Conservation (phyloP, 352 stramenopile species). For the Globisporangium carolinianum region DNA sequence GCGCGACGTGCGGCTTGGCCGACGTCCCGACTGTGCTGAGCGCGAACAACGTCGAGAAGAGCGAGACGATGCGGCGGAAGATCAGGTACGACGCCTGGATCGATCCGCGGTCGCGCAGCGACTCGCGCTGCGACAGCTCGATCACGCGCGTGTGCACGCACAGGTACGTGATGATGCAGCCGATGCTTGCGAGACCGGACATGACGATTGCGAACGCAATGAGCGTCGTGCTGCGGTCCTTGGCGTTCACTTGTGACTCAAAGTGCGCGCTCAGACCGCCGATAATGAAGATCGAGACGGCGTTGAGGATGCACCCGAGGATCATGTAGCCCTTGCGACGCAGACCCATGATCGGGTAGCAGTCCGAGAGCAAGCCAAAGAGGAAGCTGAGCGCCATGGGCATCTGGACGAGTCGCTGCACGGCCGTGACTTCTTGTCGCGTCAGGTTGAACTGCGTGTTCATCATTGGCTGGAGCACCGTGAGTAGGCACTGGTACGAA, state of each 20-base stretch:
- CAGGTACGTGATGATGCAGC: slow-evolving; percentile 38
- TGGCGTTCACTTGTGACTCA: slow-evolving; percentile 13
- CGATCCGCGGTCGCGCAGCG: slow-evolving; percentile 18
- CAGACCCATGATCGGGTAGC: slow-evolving; percentile 85
- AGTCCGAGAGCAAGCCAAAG: slow-evolving; percentile 86
- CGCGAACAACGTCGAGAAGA: slow-evolving; percentile 14
- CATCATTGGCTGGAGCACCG: slow-evolving; percentile 49
- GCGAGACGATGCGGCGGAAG: slow-evolving; percentile 20
- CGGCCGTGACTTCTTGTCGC: slow-evolving; percentile 31
- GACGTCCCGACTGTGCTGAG: slow-evolving; percentile 11
- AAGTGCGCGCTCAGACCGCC: slow-evolving; percentile 43
- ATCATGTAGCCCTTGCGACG: slow-evolving; percentile 91
- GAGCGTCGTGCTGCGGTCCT: slow-evolving; percentile 9
- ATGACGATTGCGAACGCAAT: slow-evolving; percentile 23
- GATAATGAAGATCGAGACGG: slow-evolving; percentile 47
- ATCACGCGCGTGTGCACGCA: slow-evolving; percentile 33
- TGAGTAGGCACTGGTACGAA: slow-evolving; percentile 49
- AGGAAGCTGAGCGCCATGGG: slow-evolving; percentile 88
- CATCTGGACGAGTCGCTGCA: slow-evolving; percentile 64
- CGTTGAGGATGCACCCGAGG: slow-evolving; percentile 65
- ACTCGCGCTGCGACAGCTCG: slow-evolving; percentile 34
- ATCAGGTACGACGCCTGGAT: slow-evolving; percentile 29
- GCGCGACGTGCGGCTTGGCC: slow-evolving; percentile 12
- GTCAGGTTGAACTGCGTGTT: slow-evolving; percentile 41
- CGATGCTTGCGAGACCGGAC: slow-evolving; percentile 20